A percentile compares a stretch with the other conserved stretches of the same genome.
phyloP scores from a whole-genome alignment of 176 grass and related monocot species.

The Phyllostachys edulis region DNA sequence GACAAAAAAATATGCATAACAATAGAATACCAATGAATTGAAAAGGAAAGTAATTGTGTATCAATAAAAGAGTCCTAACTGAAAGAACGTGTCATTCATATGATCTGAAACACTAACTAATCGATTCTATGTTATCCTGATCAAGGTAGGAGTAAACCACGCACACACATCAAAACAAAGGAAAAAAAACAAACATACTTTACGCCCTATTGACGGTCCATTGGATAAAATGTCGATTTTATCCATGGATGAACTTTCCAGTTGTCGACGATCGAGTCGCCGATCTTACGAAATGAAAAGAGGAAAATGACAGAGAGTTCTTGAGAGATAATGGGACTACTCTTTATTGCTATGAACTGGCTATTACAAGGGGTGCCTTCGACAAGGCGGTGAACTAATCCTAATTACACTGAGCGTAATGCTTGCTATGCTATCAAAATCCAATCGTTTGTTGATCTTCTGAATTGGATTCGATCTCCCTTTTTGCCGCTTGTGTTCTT shows the following conservation, averaged over 20 bases:
- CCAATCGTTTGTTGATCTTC: too few relatives aligned
- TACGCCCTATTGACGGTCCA: conserved; percentile 57
- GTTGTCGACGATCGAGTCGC: too few relatives aligned
- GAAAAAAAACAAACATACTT: conserved; percentile 52
- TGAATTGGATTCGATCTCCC: too few relatives aligned
- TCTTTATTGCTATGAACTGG: too few relatives aligned
- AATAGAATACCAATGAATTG: background rate
- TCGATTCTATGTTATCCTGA: background rate
- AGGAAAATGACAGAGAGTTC: too few relatives aligned
- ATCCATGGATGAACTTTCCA: conserved; percentile 46
- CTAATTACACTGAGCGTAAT: too few relatives aligned
- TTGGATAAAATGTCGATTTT: conserved; percentile 40
- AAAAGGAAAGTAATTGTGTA: conserved; percentile 4
- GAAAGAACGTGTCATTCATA: background rate
- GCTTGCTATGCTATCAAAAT: too few relatives aligned
- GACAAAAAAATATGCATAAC: background rate
- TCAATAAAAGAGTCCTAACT: background rate
- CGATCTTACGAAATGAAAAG: too few relatives aligned
- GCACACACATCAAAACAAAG: background rate
- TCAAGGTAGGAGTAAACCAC: conserved; percentile 4
- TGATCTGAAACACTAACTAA: background rate
- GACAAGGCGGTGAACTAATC: too few relatives aligned
- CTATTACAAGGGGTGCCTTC: too few relatives aligned
- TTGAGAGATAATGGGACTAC: too few relatives aligned
- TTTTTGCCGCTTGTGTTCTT: too few relatives aligned